Evolutionary conservation across 2,329 filamentous ascomycete species (phyloP), one percentile per base, ranked within the genome.

Genomic region (Penicillium sp.): DNA sequence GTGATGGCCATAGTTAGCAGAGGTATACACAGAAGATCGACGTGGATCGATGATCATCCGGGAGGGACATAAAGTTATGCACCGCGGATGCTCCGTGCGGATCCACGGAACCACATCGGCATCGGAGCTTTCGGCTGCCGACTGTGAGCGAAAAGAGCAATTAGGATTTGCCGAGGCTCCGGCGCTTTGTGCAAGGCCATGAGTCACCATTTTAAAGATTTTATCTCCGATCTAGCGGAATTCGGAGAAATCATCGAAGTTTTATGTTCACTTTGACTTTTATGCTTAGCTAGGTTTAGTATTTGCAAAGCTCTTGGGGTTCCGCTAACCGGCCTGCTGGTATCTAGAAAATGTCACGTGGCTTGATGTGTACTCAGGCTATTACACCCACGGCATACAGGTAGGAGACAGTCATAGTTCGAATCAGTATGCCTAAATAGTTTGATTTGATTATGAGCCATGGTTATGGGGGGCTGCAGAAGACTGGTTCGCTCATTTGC

Each of bases 21-120:
- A n/a, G n/a, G n/a, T n/a, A 39, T n/a, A 7, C 23, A 21, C 14
- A 8, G 14, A 16, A 5, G 39, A 43, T 43, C 39, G 14, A 18
- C 39, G 39, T 28, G 39, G 39, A 43, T 43, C 39, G 39, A 28
- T 26, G 39, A 43, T 43, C 39, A 43, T 14, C 39, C 39, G 39
- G 23, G 36, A 19, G 19, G 11, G n/a, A 19, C 39, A 43, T 43
- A 43, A 43, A 43, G 23, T 43, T 43, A 19, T 43, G 39, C 39
- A 28, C 23, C 13, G 39, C 37, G 19, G 23, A 14, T 28, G 18
- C 39, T 18, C 39, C 23, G 23, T 11, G 24, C 37, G 39, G 39
- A 43, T 28, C 39, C 39, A 43, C 39, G 39, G 23, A 43, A 13
- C 19, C 13, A 5, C 6, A 23, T 43, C 39, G 39, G 39, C 39